Percentiles rank a stretch among this genome's conserved stretches.
phyloP scores from a whole-genome alignment of 164 flowering plant genomes.

The Dillenia suffruticosa region DNA sequence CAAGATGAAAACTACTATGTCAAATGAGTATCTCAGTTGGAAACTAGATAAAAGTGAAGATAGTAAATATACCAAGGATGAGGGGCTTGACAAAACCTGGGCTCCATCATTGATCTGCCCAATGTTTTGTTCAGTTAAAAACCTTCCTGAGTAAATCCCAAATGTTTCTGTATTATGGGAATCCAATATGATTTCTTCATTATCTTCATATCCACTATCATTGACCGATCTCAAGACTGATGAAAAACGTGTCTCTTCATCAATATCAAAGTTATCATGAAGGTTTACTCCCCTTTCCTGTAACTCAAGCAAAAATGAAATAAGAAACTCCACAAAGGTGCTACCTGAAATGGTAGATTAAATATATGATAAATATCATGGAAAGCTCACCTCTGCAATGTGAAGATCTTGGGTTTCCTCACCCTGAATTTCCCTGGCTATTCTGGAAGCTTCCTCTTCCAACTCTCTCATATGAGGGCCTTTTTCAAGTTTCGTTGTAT shows the following conservation, averaged over 20 bases:
- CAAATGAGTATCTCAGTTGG: too few species aligned
- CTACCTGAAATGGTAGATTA: not conserved
- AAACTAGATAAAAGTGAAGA: too few species aligned
- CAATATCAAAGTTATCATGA: conserved; percentile 58
- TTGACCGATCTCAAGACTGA: conserved; percentile 60
- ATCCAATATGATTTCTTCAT: conserved; percentile 52
- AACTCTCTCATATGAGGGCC: conserved; percentile 81
- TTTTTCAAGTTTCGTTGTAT: conserved; percentile 94
- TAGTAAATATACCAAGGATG: conserved; percentile 30
- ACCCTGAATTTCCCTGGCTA: conserved; percentile 96
- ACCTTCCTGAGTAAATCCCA: conserved; percentile 44
- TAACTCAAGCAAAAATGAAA: conserved; percentile 2
- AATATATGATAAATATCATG: not conserved
- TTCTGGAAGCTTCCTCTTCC: conserved; percentile 77
- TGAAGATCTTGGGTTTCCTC: conserved; percentile 92
- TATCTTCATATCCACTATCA: conserved; percentile 67
- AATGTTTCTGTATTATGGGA: conserved; percentile 64
- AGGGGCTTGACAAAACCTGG: conserved; percentile 41
- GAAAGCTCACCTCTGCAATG: conserved; percentile 74
- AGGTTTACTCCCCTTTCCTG: conserved; percentile 81
- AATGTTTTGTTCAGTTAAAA: conserved; percentile 31
- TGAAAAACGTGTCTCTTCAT: conserved; percentile 91
- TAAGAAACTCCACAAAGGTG: conserved; percentile 1
- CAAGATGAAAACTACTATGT: too few species aligned
- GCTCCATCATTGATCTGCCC: conserved; percentile 42